Evolutionary conservation across 2,329 filamentous ascomycete species (phyloP).

Genomic region (Epichloe aotearoae): DNA sequence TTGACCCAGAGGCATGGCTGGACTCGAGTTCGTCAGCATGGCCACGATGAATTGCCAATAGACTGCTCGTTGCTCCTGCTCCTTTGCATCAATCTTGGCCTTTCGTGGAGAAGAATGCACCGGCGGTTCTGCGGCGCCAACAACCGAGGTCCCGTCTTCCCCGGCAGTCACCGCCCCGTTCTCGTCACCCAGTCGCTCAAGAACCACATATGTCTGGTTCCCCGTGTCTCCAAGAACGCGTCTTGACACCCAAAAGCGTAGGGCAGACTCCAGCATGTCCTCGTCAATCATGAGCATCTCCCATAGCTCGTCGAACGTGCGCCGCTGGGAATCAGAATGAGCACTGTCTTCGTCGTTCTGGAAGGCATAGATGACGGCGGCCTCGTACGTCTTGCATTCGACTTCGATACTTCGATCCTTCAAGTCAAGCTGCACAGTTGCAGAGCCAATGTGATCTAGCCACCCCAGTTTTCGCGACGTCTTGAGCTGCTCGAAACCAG

Average conservation of each 20-base stretch:
- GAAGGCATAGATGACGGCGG: conserved; percentile 78
- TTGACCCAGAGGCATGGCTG: conserved; percentile 62
- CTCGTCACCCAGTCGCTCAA: conserved; percentile 45
- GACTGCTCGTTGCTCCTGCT: conserved; percentile 45
- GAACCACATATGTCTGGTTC: conserved; percentile 48
- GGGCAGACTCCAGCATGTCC: conserved; percentile 51
- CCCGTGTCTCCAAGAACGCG: conserved; percentile 46
- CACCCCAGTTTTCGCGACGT: conserved; percentile 76
- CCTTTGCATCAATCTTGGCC: conserved; percentile 48
- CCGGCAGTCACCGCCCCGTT: conserved; percentile 14
- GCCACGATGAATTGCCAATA: conserved; percentile 89
- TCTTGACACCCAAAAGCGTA: conserved; percentile 60
- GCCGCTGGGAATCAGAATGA: conserved; percentile 22
- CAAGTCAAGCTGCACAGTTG: conserved; percentile 68
- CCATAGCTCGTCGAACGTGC: conserved; percentile 40
- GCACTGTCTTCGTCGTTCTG: conserved; percentile 30
- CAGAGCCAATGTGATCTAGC: conserved; percentile 71
- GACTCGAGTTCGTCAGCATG: conserved; percentile 86
- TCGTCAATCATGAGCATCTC: conserved; percentile 57
- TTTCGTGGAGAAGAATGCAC: conserved; percentile 33
- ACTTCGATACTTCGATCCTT: conserved; percentile 63
- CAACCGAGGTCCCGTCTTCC: conserved; percentile 17
- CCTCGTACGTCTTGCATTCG: conserved; percentile 72
- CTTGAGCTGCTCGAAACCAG: conserved; percentile 68
- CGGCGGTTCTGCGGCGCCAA: conserved; percentile 11